Percentiles rank a stretch among this genome's conserved stretches.
phyloP scores from a whole-genome alignment of 257 asterid genomes.

The Solanum verrucosum region DNA sequence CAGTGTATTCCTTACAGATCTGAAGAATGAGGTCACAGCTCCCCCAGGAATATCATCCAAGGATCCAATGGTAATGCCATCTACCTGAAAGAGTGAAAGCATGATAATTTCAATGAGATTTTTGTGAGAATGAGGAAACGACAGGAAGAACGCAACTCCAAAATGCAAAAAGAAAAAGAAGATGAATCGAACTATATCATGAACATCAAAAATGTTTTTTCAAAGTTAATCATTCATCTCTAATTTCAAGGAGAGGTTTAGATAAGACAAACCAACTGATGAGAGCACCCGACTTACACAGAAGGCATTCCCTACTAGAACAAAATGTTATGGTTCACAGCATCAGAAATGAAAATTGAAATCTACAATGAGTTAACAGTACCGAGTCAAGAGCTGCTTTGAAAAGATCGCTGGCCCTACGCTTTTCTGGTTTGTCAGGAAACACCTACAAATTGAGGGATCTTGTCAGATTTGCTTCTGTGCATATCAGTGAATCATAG shows the following conservation, averaged over 20 bases:
- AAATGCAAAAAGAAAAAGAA: not conserved
- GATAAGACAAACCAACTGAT: not conserved
- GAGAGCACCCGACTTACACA: not conserved
- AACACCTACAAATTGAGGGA: constrained; percentile 48
- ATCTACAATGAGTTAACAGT: constrained; percentile 3
- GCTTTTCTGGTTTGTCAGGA: constrained; percentile 93
- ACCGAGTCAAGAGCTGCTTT: constrained; percentile 86
- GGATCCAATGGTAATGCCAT: constrained; percentile 61
- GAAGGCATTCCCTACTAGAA: not conserved
- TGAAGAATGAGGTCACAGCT: constrained; percentile 60
- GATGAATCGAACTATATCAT: not conserved
- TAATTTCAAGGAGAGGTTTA: not conserved
- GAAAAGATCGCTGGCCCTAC: constrained; percentile 81
- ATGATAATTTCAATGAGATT: not conserved
- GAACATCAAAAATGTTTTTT: not conserved
- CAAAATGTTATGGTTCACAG: not conserved
- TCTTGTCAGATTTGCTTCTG: not conserved
- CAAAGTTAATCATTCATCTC: not conserved
- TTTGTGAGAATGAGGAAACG: not conserved
- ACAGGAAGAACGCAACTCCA: not conserved
- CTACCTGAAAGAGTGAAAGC: constrained; percentile 43
- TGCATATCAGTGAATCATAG: not conserved
- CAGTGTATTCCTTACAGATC: constrained; percentile 69
- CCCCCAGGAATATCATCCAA: constrained; percentile 95
- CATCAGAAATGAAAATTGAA: not conserved